Percentiles rank a stretch among this genome's conserved stretches.
Evolutionary conservation across 495 filamentous ascomycete species (phyloP).

Genomic region (Neurospora terricola): DNA sequence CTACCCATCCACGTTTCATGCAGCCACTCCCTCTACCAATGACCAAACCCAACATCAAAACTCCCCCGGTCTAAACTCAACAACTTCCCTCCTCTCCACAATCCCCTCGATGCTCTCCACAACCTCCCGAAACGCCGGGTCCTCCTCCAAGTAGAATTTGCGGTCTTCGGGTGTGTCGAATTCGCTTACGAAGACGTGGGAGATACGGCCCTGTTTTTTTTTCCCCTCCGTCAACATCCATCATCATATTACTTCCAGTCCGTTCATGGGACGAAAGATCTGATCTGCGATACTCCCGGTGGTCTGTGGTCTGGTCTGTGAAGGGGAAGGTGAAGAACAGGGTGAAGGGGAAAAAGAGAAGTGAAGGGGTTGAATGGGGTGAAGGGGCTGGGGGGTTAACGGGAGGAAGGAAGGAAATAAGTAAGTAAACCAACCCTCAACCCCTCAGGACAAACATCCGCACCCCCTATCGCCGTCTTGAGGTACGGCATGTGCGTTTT

Average conservation of each 20-base stretch:
- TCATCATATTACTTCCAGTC: no score
- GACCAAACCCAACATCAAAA: constrained; percentile 13
- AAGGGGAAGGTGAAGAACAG: background rate
- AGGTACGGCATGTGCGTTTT: constrained; percentile 46
- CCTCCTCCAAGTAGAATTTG: constrained; percentile 43
- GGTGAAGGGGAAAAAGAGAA: background rate
- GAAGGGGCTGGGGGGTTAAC: background rate
- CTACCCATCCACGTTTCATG: no score
- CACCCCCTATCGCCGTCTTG: constrained; percentile 44
- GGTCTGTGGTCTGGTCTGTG: background rate
- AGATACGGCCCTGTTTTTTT: constrained; percentile 38
- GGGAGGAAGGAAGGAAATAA: background rate
- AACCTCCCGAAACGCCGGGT: constrained; percentile 42
- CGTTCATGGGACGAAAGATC: no score
- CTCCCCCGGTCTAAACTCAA: constrained; percentile 35
- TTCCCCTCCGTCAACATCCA: no score
- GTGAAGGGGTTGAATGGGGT: background rate
- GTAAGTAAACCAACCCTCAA: constrained; percentile 12
- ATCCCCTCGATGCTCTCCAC: constrained; percentile 27
- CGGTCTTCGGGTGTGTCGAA: constrained; percentile 51
- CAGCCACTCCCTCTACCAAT: no score
- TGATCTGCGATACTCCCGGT: no score
- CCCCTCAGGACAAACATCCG: constrained; percentile 49
- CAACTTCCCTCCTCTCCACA: constrained; percentile 27
- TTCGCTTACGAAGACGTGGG: constrained; percentile 50